Base-by-base conservation (phyloP, 805 yeast species). In the Ogataea paradorogensis region DNA sequence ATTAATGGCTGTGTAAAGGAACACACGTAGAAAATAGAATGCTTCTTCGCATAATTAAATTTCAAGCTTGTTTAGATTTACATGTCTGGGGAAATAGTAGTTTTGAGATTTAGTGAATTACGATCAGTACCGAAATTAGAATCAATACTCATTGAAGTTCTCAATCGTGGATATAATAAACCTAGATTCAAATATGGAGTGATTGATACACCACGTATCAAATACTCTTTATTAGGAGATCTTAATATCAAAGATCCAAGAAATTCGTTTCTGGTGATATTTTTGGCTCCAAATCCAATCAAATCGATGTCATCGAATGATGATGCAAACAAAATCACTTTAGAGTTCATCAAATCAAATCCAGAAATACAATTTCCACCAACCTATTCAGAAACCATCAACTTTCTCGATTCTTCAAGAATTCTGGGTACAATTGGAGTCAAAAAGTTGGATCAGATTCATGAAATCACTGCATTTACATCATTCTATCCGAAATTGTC, bases 391-490 rank as follows among this genome's bases (percentile, higher is more conserved):
- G 8, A 27, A 21, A 29, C 45, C 3, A 28, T 33, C 11, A 43
- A 38, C 15, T 35, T 29, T 20, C 24, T 52, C 7, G 54, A 52
- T 20, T 45, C 48, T 43, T 53, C 64, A 38, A 70, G 66, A 40
- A 46, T 63, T 4, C 34, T 64, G 7, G 73, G 71, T 1, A 61
- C 71, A 2, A 47, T 60, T 2, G 71, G 66, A 3, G 40, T 62
- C 18, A 69, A 63, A 40, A 61, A 62, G 10, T 27, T 26, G 5
- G 27, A 28, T 8, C 4, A 24, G 9, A 50, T 46, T 10, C 53
- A 53, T n/a, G 81, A 74, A 47, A 38, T 78, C 9, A 76, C 84
- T 0, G 73, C 72, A 6, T 71, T 73, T 43, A 70, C 80, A 0
- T 74, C 84, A 0, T 76, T 72, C 41, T 61, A 67, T 49, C 70